phyloP scores from a whole-genome alignment of 371 early-diverging fungal species.

The Dinochytrium kinnereticum region DNA sequence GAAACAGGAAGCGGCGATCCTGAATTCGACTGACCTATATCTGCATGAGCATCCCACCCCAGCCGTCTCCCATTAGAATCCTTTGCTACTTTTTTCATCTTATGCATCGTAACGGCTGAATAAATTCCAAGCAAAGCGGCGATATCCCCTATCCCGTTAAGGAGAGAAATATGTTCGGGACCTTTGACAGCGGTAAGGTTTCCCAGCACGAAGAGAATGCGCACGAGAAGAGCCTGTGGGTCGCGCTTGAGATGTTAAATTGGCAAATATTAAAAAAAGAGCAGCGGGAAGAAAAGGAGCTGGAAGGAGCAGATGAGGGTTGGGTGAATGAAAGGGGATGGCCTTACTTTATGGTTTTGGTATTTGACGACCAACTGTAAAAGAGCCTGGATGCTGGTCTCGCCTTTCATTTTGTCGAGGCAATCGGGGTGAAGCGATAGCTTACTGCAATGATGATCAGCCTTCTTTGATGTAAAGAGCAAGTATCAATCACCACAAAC shows the following conservation, averaged over 20 bases:
- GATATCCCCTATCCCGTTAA: slow-evolving; percentile 21
- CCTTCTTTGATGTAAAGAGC: background rate
- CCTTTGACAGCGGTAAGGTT: slow-evolving; percentile 29
- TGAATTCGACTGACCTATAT: too few relatives aligned
- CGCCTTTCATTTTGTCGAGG: slow-evolving; percentile 19
- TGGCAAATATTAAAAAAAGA: background rate
- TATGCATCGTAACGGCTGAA: slow-evolving; percentile 10
- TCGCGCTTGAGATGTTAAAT: slow-evolving; percentile 12
- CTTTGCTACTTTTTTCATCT: background rate
- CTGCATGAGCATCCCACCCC: too few relatives aligned
- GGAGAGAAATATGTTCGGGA: background rate
- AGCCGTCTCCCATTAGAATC: too few relatives aligned
- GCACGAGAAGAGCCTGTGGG: slow-evolving; percentile 44
- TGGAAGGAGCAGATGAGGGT: background rate
- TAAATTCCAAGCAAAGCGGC: slow-evolving; percentile 42
- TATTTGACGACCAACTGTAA: slow-evolving; percentile 26
- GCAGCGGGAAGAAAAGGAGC: background rate
- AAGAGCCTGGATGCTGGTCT: background rate
- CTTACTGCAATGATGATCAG: slow-evolving; percentile 20
- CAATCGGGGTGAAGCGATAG: slow-evolving; percentile 31
- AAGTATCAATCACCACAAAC: slow-evolving; percentile 9
- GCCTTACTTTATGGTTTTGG: slow-evolving; percentile 32
- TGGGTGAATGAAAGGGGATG: background rate
- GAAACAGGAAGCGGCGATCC: too few relatives aligned
- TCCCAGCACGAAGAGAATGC: slow-evolving; percentile 44